Conservation (phyloP, 1,139 yeast genomes). For the Starmera stellimalicola region DNA sequence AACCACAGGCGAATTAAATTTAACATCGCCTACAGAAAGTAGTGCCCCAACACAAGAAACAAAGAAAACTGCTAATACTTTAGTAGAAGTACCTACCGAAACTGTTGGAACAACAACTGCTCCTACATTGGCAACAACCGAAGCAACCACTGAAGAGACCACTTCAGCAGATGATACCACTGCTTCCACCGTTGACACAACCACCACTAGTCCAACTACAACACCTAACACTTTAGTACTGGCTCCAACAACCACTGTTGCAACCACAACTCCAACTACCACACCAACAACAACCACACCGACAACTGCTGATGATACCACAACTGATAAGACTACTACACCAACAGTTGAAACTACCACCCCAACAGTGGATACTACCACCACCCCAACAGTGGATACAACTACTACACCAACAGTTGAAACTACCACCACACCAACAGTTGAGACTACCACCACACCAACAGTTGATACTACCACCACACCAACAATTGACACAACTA, state of each 20-base stretch:
- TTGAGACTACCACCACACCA: neutral
- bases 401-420: neutral
- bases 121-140: neutral
- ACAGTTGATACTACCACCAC: neutral
- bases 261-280: neutral
- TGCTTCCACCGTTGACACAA: neutral
- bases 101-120: neutral
- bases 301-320: slow-evolving; percentile 3
- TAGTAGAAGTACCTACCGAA: neutral
- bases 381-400: slow-evolving; percentile 3
- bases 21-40: neutral
- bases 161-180: neutral
- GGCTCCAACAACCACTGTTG: neutral
- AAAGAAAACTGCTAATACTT: neutral
- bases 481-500: neutral
- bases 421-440: slow-evolving; percentile 2
- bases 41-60: neutral
- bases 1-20: no score
- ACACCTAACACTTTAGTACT: neutral
- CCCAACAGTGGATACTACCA: slow-evolving; percentile 1
- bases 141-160: neutral
- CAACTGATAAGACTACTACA: slow-evolving; percentile 3
- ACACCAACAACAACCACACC: neutral
- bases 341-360: slow-evolving; percentile 2
- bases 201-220: slow-evolving; percentile 1